Evolutionary conservation across 306 rosid genomes (phyloP), one percentile per base, ranked within the genome.

Genomic region (Medicago ruthenica): DNA sequence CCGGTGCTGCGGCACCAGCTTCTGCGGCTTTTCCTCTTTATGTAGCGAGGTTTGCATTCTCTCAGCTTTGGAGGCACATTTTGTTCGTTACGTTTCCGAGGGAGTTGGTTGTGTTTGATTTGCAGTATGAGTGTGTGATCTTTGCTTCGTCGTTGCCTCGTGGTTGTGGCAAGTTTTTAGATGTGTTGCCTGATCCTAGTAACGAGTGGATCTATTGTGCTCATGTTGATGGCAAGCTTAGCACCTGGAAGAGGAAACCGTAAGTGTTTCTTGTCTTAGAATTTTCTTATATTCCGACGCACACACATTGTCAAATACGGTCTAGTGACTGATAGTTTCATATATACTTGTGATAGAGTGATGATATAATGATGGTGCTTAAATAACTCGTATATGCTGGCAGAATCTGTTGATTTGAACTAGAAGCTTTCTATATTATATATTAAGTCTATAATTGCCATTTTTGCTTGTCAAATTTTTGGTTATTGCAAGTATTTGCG

Each of bases 241-340:
- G 97, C 74, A 88, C 91, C 59, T 96, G 99, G 99, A 87, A 85
- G 62, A 91, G 98, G 24, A 96, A 96, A 87, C 96, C 74, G 99
- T 96, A 77, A 85, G 98, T 69, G 9, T 48, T 61, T 61, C 4
- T 65, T 68, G 48, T 37, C 18, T 59, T 41, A 1, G 20, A 34
- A 14, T 47, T 67, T 48, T 65, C 40, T 67, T 54, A 5, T 67
- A 1, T 45, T 80, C 22, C 1, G 22, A 21, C 22, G 53, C 77
- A 31, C 1, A 1, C 60, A 16, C 47, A 70, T 53, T 50, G 41
- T 8, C 51, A 15, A 48, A 47, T 44, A 24, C 42, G 34, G 31
- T 17, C 14, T 70, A 36, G 7, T 74, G 63, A n/a, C 4, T 57
- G 63, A 66, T 24, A 48, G 67, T 24, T 61, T 40, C 40, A 5